A percentile compares a stretch with the other conserved stretches of the same genome.
Evolutionary conservation across 805 yeast species (phyloP).

Genomic region (Zygosaccharomyces siamensis): DNA sequence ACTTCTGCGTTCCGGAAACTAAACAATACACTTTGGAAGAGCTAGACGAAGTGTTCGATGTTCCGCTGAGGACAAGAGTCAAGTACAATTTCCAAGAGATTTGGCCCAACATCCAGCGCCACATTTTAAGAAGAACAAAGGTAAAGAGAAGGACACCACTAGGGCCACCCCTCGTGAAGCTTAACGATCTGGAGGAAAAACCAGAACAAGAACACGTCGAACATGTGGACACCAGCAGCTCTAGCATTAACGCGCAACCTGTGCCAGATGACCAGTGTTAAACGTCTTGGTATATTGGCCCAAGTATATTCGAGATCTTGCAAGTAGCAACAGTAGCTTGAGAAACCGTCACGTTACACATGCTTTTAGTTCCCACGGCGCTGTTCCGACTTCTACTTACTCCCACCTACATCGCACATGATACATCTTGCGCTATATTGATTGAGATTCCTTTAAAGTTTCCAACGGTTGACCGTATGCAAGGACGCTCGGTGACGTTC

Average conservation of each 20-base stretch:
- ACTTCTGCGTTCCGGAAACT: constrained; percentile 68
- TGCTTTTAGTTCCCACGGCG: too few species aligned
- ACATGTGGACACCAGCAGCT: background rate
- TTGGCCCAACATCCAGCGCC: constrained; percentile 42
- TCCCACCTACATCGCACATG: too few species aligned
- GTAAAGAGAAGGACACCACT: constrained; percentile 51
- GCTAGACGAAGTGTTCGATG: constrained; percentile 63
- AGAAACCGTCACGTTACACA: too few species aligned
- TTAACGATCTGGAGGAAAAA: constrained; percentile 54
- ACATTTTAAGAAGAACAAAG: constrained; percentile 44
- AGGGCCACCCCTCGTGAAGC: constrained; percentile 39
- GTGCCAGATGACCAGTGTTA: background rate
- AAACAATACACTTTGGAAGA: constrained; percentile 64
- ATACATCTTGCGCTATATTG: too few species aligned
- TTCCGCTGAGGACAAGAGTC: constrained; percentile 55
- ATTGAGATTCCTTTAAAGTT: too few species aligned
- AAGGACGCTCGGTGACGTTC: too few species aligned
- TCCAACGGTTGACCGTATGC: too few species aligned
- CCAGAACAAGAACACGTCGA: constrained; percentile 29
- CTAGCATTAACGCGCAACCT: background rate
- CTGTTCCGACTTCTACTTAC: too few species aligned
- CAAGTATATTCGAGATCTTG: too few species aligned
- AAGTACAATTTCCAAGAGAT: constrained; percentile 40
- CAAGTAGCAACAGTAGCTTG: too few species aligned
- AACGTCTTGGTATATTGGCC: background rate